A percentile compares a stretch with the other conserved stretches of the same genome.
Evolutionary conservation across 129 eudicot genomes (phyloP).

Genomic region (Cynara cardunculus): DNA sequence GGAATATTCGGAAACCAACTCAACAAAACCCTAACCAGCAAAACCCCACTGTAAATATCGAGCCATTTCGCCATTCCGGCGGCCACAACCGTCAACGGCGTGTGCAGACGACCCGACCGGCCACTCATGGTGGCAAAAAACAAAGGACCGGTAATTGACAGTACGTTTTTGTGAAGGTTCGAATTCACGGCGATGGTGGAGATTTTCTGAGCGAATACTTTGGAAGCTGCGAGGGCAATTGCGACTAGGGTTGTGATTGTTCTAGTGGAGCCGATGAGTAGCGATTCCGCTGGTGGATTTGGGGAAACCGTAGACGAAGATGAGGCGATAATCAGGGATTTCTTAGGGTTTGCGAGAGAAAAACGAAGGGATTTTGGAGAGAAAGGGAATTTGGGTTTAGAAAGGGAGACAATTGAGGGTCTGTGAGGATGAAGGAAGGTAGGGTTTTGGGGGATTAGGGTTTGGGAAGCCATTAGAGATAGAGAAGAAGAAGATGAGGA

Average conservation of each 20-base stretch:
- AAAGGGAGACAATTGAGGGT: constrained; percentile 21
- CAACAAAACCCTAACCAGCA: constrained; percentile 91
- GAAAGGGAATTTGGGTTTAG: constrained; percentile 15
- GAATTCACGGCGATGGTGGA: constrained; percentile 19
- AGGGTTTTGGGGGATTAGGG: constrained; percentile 43
- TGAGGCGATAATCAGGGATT: constrained; percentile 32
- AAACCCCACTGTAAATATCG: constrained; percentile 67
- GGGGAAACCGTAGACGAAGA: constrained; percentile 18
- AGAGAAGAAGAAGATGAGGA: constrained; percentile 20
- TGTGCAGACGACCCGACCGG: constrained; percentile 36
- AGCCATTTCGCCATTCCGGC: constrained; percentile 88
- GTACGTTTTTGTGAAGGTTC: constrained; percentile 26
- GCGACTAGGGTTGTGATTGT: constrained; percentile 62
- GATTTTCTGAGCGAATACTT: constrained; percentile 35
- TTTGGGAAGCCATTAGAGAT: constrained; percentile 55
- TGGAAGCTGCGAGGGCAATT: constrained; percentile 40
- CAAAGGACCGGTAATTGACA: constrained; percentile 43
- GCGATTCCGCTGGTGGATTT: constrained; percentile 9
- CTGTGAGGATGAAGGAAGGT: constrained; percentile 12
- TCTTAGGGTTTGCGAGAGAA: constrained; percentile 19
- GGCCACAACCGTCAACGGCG: constrained; percentile 87
- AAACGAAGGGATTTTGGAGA: constrained; percentile 18
- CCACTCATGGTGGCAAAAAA: constrained; percentile 60
- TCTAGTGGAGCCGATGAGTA: constrained; percentile 54
- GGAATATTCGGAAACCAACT: constrained; percentile 99